Evolutionary conservation across 2,329 filamentous ascomycete species (phyloP).

Genomic region (Emergomyces orientalis): DNA sequence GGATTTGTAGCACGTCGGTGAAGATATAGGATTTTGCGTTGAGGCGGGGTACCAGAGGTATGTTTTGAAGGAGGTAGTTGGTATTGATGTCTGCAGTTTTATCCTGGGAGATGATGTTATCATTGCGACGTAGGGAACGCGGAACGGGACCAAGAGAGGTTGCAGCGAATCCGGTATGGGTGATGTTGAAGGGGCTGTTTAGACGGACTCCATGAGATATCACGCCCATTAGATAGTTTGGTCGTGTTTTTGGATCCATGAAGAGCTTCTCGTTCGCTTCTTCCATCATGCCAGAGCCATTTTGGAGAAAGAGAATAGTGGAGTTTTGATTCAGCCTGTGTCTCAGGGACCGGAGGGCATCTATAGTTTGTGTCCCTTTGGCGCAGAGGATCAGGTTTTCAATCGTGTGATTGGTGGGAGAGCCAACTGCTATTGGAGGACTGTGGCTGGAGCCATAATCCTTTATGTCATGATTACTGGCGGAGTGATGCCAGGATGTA

Average conservation of each 20-base stretch:
- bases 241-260: conserved; percentile 52
- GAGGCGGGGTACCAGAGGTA: conserved; percentile 55
- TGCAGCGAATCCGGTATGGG: conserved; percentile 51
- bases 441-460: too few relatives aligned
- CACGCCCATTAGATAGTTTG: conserved; percentile 66
- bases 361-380: conserved; percentile 60
- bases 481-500: background rate
- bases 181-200: conserved; percentile 43
- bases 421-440: conserved; percentile 1
- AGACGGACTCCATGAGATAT: conserved; percentile 50
- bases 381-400: conserved; percentile 67
- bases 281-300: conserved; percentile 78
- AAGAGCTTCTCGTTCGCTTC: conserved; percentile 64
- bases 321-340: conserved; percentile 57
- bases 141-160: conserved; percentile 46
- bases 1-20: conserved; percentile 57
- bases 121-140: conserved; percentile 11
- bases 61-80: conserved; percentile 55
- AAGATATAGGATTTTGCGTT: conserved; percentile 50
- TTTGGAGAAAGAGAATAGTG: conserved; percentile 66
- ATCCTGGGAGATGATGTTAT: conserved; percentile 11
- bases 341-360: conserved; percentile 56
- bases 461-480: background rate
- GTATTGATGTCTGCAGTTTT: conserved; percentile 25
- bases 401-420: conserved; percentile 45